Evolutionary conservation across 2,329 filamentous ascomycete genomes (phyloP).

Genomic region (Colletotrichum sp.): DNA sequence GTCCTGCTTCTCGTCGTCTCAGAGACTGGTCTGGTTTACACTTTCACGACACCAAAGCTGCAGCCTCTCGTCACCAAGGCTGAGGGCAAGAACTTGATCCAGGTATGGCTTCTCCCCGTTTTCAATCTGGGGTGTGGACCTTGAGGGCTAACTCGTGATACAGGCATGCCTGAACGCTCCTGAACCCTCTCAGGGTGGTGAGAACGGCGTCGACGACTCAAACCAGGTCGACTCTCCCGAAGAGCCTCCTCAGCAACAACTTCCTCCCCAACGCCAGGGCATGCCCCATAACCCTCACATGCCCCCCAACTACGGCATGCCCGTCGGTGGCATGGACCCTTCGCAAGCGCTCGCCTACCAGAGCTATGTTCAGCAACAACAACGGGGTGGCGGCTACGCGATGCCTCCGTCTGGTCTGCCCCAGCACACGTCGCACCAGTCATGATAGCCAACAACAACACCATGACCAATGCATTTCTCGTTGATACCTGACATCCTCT

Average conservation of each 20-base stretch:
- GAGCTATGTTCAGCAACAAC: conserved; percentile 76
- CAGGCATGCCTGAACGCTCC: conserved; percentile 97
- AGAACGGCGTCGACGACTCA: conserved; percentile 79
- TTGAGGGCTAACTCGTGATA: background rate
- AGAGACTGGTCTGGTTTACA: conserved; percentile 96
- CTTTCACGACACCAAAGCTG: conserved; percentile 97
- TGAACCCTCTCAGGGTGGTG: conserved; percentile 80
- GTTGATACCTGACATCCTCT: conserved; percentile 65
- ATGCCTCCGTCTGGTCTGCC: conserved; percentile 82
- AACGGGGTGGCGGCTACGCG: conserved; percentile 74
- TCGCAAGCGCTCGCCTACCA: conserved; percentile 84
- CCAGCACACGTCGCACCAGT: conserved; percentile 82
- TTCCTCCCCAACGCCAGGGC: conserved; percentile 71
- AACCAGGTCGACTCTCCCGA: conserved; percentile 90
- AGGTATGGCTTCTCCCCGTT: conserved; percentile 66
- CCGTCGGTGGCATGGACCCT: conserved; percentile 72
- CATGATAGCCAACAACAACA: conserved; percentile 51
- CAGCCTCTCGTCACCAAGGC: conserved; percentile 98
- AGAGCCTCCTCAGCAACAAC: conserved; percentile 78
- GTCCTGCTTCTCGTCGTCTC: conserved; percentile 96
- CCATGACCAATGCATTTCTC: conserved; percentile 33
- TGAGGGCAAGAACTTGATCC: conserved; percentile 98
- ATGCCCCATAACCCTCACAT: conserved; percentile 70
- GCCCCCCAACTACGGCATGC: conserved; percentile 64
- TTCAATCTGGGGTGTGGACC: no score